These are phyloP conservation scores for Kwoniella botswanensis DNA, from an alignment of 768 basidiomycete species.

Conservation along the genomic window DNA sequence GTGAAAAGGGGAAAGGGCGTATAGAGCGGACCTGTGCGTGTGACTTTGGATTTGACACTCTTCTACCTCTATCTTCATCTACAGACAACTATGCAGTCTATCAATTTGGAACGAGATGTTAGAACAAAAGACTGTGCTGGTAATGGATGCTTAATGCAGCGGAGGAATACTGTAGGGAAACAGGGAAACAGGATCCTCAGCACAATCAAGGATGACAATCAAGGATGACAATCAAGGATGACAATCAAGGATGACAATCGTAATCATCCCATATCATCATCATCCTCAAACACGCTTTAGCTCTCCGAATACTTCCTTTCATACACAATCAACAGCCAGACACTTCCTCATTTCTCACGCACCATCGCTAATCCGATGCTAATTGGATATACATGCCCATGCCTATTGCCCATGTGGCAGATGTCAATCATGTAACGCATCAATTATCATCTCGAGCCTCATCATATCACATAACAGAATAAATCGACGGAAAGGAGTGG, in stretches of 20 bases:
- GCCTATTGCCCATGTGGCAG: no score
- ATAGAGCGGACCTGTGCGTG: constrained; percentile 72
- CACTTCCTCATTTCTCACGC: neutral
- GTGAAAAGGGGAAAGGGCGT: constrained; percentile 63
- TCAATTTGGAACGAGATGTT: no score
- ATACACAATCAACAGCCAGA: neutral
- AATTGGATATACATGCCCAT: neutral
- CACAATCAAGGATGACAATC: neutral
- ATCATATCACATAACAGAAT: constrained; percentile 27
- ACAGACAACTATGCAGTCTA: no score
- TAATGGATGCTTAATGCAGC: no score
- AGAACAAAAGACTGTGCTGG: no score
- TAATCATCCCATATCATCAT: neutral
- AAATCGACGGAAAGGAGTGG: neutral
- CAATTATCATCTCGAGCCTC: constrained; percentile 24
- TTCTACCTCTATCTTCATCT: no score
- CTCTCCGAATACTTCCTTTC: neutral
- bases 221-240: no score
- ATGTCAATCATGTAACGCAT: constrained; percentile 14
- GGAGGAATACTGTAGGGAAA: no score
- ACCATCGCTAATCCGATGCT: neutral
- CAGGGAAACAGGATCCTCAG: no score
- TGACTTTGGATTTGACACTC: constrained; percentile 5
- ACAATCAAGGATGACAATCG: neutral
- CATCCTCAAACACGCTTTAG: neutral